Evolutionary conservation across 2,329 filamentous ascomycete species (phyloP), one percentile per base, ranked within the genome.

Genomic region (Curvularia eragrostidis): DNA sequence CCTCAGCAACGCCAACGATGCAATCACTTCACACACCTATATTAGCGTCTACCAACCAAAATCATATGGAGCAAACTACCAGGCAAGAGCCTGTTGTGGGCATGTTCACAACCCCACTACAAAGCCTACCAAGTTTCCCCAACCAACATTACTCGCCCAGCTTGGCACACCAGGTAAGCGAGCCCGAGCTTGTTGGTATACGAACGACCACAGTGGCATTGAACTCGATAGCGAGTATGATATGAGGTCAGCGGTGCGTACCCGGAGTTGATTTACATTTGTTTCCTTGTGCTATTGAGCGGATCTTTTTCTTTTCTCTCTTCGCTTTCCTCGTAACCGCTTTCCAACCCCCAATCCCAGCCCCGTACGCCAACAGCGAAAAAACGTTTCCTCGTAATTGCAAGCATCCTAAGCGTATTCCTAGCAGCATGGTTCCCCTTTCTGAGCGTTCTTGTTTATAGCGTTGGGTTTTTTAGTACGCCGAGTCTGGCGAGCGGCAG

Each of bases 171-270:
- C 67, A 70, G 49, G 68, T 75, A 30, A 73, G 68, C 18, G 73
- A 76, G 53, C 74, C 74, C 7, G 74, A 77, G 46, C 59, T 76
- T 13, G 71, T 75, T 5, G 73, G 74, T 15, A 69, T 77, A 18
- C 69, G 71, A 36, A 66, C 70, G 6, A 66, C 69, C 3, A 64
- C 70, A 2, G 64, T 70, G 7, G 65, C 70, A 30, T 63, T 76
- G 10, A 75, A 71, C 51, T 74, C 70, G 12, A 70, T 77, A 24
- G 73, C 74, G 15, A 72, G 73, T 55, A 76, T 77, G 74, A 75
- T 77, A 49, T 65, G 48, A 63, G 36, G 36, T 13, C 15, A 7
- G 15, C 15, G 13, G 21, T 34, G 13, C 12, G 39, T 42, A 3
- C 13, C 15, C 8, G 23, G 13, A 7, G 8, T 9, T 34, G 44